A percentile compares a stretch with the other conserved stretches of the same genome.
Evolutionary conservation across 805 yeast species (phyloP).

Genomic region (Suhomyces tanzawaensis): DNA sequence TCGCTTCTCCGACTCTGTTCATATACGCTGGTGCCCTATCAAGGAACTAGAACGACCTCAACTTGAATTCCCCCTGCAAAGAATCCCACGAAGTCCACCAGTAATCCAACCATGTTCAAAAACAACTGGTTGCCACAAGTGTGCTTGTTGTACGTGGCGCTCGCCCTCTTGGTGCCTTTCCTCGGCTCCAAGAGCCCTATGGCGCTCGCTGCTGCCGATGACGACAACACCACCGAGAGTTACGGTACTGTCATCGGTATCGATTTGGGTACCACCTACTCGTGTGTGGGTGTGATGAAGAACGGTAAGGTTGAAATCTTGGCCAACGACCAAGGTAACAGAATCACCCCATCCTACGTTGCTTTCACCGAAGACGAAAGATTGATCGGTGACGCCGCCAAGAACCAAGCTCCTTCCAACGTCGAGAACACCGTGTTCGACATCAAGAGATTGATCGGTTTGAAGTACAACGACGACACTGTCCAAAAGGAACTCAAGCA

Average conservation of each 20-base stretch:
- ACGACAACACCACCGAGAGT: slow-evolving; percentile 33
- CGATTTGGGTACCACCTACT: slow-evolving; percentile 93
- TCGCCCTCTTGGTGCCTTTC: slow-evolving; percentile 39
- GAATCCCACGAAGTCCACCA: too few relatives aligned
- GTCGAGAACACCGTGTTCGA: slow-evolving; percentile 88
- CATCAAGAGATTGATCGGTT: slow-evolving; percentile 92
- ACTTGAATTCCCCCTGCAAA: too few relatives aligned
- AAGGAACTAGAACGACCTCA: too few relatives aligned
- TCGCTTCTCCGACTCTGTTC: too few relatives aligned
- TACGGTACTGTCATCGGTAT: slow-evolving; percentile 84
- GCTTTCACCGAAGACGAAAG: slow-evolving; percentile 93
- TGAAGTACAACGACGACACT: slow-evolving; percentile 72
- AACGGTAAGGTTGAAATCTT: slow-evolving; percentile 92
- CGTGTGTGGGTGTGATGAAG: slow-evolving; percentile 93
- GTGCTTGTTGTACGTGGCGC: slow-evolving; percentile 28
- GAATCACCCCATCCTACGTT: slow-evolving; percentile 95
- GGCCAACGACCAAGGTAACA: slow-evolving; percentile 98
- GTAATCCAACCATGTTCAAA: slow-evolving; percentile 7
- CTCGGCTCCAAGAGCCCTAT: slow-evolving; percentile 20
- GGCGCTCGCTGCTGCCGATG: slow-evolving; percentile 21
- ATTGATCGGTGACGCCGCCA: slow-evolving; percentile 94
- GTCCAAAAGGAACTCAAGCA: slow-evolving; percentile 89
- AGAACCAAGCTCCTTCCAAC: slow-evolving; percentile 95
- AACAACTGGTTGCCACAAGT: slow-evolving; percentile 15
- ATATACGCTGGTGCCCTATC: too few relatives aligned